Evolutionary conservation across 1,139 yeast species (phyloP).

Genomic region (Saccharomycopsis hybrid): DNA sequence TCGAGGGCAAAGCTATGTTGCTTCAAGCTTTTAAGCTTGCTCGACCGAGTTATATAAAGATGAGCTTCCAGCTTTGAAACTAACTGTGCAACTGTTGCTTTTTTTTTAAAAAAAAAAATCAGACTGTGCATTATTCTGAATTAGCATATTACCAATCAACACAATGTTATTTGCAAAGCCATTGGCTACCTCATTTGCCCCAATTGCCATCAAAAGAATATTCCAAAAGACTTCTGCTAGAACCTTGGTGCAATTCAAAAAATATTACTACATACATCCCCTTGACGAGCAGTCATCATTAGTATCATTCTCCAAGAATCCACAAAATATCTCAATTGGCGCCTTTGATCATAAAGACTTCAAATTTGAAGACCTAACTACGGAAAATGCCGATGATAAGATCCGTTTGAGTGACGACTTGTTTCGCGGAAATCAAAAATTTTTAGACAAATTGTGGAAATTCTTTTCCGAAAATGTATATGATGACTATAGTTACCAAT

Average conservation of each 20-base stretch:
- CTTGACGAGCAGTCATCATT: conserved; percentile 1
- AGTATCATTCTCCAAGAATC: conserved; percentile 33
- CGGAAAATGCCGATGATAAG: background rate
- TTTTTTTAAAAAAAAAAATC: too few species aligned
- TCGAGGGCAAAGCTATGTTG: too few species aligned
- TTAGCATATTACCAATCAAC: background rate
- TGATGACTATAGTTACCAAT: conserved; percentile 51
- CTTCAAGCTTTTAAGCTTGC: too few species aligned
- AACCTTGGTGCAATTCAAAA: background rate
- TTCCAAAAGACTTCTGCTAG: background rate
- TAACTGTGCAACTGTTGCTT: too few species aligned
- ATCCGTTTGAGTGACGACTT: conserved; percentile 12
- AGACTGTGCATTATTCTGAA: too few species aligned
- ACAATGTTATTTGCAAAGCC: background rate
- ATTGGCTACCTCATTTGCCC: background rate
- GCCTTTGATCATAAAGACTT: conserved; percentile 22
- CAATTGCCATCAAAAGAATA: background rate
- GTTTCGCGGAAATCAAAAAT: conserved; percentile 27
- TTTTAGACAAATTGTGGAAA: conserved; percentile 29
- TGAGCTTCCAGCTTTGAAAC: too few species aligned
- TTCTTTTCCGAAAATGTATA: conserved; percentile 30
- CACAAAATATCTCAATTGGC: conserved; percentile 30
- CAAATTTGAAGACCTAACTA: conserved; percentile 18
- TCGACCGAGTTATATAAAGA: too few species aligned
- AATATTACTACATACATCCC: conserved; percentile 13